These are phyloP conservation scores for Penicillium coprophilum DNA, from an alignment of 495 filamentous ascomycete species.

Conservation along the genomic window DNA sequence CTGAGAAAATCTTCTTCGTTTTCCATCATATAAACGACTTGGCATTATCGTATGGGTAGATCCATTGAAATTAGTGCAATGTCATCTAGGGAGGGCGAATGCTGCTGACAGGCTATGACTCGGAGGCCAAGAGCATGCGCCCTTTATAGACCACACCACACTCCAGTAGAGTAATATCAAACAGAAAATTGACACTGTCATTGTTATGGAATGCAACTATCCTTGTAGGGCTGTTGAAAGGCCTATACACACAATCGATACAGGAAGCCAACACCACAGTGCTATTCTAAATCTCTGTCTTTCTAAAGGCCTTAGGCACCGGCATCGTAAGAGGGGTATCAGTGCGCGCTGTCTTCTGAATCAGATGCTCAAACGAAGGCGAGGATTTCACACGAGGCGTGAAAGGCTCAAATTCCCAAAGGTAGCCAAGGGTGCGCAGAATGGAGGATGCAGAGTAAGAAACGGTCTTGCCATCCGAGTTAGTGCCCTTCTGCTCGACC, in stretches of 20 bases:
- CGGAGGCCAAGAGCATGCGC: too few species aligned
- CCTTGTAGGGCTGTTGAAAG: not conserved
- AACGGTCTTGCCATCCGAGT: slow-evolving; percentile 30
- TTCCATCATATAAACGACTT: too few species aligned
- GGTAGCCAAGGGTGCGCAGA: slow-evolving; percentile 41
- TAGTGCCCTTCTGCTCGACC: slow-evolving; percentile 49
- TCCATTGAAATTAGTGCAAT: too few species aligned
- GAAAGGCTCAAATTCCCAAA: slow-evolving; percentile 48
- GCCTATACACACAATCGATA: not conserved
- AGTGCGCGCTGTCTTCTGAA: slow-evolving; percentile 20
- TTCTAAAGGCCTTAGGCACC: slow-evolving; percentile 16
- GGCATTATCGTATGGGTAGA: too few species aligned
- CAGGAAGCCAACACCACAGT: not conserved
- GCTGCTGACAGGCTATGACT: too few species aligned
- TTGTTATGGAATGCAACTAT: not conserved
- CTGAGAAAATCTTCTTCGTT: too few species aligned
- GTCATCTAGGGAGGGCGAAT: too few species aligned
- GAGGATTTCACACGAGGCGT: slow-evolving; percentile 39
- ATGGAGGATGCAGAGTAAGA: slow-evolving; percentile 44
- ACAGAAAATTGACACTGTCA: not conserved
- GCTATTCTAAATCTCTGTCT: slow-evolving; percentile 5
- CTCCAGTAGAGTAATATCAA: too few species aligned
- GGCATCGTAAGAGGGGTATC: slow-evolving; percentile 30
- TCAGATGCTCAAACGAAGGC: slow-evolving; percentile 46
- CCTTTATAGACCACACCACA: too few species aligned